Evolutionary conservation across 73 alveolate species (phyloP).

Genomic region (Durusdinium trenchii): DNA sequence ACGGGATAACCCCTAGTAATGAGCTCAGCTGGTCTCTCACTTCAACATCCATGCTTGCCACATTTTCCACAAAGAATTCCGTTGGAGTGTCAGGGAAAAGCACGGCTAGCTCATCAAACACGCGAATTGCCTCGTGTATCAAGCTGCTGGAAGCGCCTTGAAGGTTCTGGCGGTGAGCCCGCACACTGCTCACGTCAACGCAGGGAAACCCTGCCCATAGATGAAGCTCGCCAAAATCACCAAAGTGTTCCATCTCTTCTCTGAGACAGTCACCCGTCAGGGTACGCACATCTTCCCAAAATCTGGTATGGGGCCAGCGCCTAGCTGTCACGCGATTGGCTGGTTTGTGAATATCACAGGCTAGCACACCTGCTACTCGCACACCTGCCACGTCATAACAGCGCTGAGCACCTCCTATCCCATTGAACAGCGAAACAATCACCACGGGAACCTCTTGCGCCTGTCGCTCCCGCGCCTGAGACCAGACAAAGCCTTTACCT

Average conservation of each 20-base stretch:
- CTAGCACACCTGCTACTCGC: neutral
- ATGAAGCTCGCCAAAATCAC: neutral
- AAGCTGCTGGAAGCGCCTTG: neutral
- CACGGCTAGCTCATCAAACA: neutral
- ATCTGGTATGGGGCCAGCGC: neutral
- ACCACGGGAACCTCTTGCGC: neutral
- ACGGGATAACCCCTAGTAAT: no score
- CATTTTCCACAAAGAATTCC: neutral
- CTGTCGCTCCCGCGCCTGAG: neutral
- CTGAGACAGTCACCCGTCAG: neutral
- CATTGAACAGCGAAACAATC: neutral
- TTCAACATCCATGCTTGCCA: neutral
- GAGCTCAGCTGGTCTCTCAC: no score
- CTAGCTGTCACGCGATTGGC: neutral
- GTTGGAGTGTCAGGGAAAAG: neutral
- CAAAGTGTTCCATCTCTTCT: neutral
- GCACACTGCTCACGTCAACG: neutral
- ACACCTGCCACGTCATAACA: slow-evolving; percentile 10
- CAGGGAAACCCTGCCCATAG: slow-evolving; percentile 42
- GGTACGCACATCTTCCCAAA: neutral
- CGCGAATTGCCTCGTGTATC: neutral
- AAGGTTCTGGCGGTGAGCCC: neutral
- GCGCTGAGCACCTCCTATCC: neutral
- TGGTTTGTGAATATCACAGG: neutral
- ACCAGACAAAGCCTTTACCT: neutral